These are phyloP conservation scores for Hymenochaete sp. DNA, from an alignment of 1,284 basidiomycete species.

Conservation along the genomic window DNA sequence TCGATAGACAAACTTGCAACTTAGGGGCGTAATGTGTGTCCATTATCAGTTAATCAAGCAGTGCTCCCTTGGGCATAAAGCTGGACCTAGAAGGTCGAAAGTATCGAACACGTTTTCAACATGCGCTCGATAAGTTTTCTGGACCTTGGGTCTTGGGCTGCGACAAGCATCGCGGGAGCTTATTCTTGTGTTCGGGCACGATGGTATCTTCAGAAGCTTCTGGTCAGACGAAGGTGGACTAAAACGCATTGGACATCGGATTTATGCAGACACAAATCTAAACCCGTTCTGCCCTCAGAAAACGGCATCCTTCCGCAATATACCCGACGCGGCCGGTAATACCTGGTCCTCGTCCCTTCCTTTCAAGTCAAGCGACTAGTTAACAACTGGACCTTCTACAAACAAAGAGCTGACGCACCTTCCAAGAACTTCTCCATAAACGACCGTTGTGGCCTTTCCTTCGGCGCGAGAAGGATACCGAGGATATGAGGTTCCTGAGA, in stretches of 20 bases:
- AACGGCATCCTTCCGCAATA: slow-evolving; percentile 8
- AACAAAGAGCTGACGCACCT: slow-evolving; percentile 41
- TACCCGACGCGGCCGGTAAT: slow-evolving; percentile 15
- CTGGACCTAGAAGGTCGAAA: no score
- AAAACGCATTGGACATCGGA: background rate
- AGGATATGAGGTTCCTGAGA: slow-evolving; percentile 75
- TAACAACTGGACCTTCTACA: no score
- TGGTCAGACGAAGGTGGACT: background rate
- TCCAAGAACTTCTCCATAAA: slow-evolving; percentile 85
- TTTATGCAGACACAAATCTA: background rate
- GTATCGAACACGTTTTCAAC: no score
- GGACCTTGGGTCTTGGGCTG: no score
- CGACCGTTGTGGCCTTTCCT: slow-evolving; percentile 46
- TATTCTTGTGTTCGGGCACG: no score
- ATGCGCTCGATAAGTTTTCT: no score
- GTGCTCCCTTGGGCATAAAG: no score
- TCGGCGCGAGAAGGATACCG: slow-evolving; percentile 50
- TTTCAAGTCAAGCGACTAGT: background rate
- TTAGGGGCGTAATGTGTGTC: no score
- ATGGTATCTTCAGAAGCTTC: no score
- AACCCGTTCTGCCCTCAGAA: background rate
- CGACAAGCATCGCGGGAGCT: no score
- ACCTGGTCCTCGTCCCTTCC: slow-evolving; percentile 20
- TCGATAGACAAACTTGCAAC: no score
- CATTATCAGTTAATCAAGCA: no score